Conservation (phyloP, 345 rosid genomes). For the Eucalyptus cloeziana region DNA sequence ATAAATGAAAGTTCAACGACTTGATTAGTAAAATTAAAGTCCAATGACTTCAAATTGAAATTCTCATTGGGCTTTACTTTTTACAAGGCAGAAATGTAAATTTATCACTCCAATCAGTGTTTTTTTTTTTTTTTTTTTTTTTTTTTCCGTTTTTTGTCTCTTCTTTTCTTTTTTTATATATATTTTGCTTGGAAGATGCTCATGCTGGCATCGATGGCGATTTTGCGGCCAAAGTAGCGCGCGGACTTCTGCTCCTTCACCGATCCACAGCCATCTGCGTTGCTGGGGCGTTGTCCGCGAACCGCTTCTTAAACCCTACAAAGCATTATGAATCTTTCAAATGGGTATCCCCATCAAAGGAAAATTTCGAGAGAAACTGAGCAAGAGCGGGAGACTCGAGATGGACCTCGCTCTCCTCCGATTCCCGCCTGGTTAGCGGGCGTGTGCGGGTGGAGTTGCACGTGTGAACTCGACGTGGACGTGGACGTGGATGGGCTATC, state of each 20-base stretch:
- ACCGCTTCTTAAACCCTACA: conserved; percentile 86
- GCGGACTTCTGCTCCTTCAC: conserved; percentile 91
- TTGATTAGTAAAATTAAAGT: no score
- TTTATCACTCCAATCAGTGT: no score
- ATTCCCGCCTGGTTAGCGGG: not conserved
- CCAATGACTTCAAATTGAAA: no score
- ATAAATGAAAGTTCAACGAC: no score
- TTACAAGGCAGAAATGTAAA: no score
- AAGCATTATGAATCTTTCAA: not conserved
- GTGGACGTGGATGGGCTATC: not conserved
- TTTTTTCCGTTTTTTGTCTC: no score
- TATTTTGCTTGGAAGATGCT: conserved; percentile 53
- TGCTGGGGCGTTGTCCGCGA: conserved; percentile 39
- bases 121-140: no score
- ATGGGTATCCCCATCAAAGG: not conserved
- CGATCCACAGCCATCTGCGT: conserved; percentile 11
- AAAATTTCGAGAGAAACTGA: not conserved
- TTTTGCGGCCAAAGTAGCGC: conserved; percentile 78
- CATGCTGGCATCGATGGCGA: conserved; percentile 97
- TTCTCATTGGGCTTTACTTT: no score
- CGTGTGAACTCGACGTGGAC: not conserved
- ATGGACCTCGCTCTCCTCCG: not conserved
- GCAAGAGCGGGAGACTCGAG: not conserved
- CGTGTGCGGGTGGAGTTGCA: not conserved
- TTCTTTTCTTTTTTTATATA: no score